A percentile compares a stretch with the other conserved stretches of the same genome.
These are phyloP conservation scores for Naganishia cerealis DNA, from an alignment of 1,284 basidiomycete species.

Conservation along the genomic window DNA sequence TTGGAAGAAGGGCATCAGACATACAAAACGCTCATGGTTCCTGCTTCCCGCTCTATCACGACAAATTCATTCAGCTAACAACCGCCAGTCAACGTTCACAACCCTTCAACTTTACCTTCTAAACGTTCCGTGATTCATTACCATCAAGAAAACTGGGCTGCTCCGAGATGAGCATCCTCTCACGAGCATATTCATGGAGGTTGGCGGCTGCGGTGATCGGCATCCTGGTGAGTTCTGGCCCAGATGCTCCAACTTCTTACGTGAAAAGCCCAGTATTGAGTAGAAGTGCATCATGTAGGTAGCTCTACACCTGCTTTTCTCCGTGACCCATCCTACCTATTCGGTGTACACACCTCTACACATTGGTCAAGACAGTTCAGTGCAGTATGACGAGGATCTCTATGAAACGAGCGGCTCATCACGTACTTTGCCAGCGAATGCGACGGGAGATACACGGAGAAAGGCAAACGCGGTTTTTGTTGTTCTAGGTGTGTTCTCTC, in stretches of 20 bases:
- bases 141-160: background rate
- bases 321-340: slow-evolving; percentile 48
- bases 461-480: slow-evolving; percentile 84
- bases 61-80: background rate
- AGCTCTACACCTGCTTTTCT: slow-evolving; percentile 46
- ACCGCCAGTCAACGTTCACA: background rate
- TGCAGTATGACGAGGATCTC: slow-evolving; percentile 10
- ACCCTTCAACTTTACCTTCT: background rate
- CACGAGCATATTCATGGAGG: slow-evolving; percentile 40
- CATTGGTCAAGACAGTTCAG: background rate
- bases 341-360: slow-evolving; percentile 43
- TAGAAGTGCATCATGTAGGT: slow-evolving; percentile 36
- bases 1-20: too few relatives aligned
- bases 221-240: slow-evolving; percentile 38
- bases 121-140: background rate
- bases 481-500: slow-evolving; percentile 58
- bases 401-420: slow-evolving; percentile 35
- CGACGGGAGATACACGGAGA: slow-evolving; percentile 40
- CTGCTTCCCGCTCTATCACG: background rate
- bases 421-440: slow-evolving; percentile 40
- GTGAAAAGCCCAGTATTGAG: background rate
- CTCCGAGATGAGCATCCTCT: slow-evolving; percentile 44
- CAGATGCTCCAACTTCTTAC: background rate
- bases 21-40: too few relatives aligned
- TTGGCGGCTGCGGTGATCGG: slow-evolving; percentile 46